Evolutionary conservation across 345 rosid genomes (phyloP).

Genomic region (Hibiscus trionum): DNA sequence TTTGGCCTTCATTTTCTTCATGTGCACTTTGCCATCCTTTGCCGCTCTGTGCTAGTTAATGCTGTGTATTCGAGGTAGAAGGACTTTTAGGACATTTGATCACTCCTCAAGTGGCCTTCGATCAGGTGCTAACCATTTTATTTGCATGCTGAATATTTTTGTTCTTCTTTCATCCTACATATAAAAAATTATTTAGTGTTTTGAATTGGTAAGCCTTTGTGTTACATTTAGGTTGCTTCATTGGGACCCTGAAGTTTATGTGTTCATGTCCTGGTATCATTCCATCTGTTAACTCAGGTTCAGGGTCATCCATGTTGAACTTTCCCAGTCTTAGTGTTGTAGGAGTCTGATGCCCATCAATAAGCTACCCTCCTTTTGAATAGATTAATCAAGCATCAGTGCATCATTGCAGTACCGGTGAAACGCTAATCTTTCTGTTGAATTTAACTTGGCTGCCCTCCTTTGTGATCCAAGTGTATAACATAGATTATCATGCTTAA

Average conservation of each 20-base stretch:
- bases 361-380: too few relatives aligned
- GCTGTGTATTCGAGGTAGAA: background rate
- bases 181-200: background rate
- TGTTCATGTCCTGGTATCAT: background rate
- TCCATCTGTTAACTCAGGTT: too few relatives aligned
- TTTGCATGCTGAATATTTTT: background rate
- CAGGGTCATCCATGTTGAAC: too few relatives aligned
- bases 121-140: background rate
- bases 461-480: too few relatives aligned
- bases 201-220: background rate
- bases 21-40: background rate
- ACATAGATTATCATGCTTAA: too few relatives aligned
- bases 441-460: too few relatives aligned
- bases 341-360: too few relatives aligned
- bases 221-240: background rate
- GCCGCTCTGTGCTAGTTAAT: background rate
- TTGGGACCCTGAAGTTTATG: background rate
- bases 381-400: too few relatives aligned
- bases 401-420: too few relatives aligned
- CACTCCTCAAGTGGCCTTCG: background rate
- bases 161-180: background rate
- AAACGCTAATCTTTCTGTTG: too few relatives aligned
- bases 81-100: background rate
- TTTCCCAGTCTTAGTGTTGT: too few relatives aligned
- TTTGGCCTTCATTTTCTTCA: background rate